These are phyloP conservation scores for Daldinia childiae DNA, from an alignment of 495 filamentous ascomycete species.

Conservation along the genomic window DNA sequence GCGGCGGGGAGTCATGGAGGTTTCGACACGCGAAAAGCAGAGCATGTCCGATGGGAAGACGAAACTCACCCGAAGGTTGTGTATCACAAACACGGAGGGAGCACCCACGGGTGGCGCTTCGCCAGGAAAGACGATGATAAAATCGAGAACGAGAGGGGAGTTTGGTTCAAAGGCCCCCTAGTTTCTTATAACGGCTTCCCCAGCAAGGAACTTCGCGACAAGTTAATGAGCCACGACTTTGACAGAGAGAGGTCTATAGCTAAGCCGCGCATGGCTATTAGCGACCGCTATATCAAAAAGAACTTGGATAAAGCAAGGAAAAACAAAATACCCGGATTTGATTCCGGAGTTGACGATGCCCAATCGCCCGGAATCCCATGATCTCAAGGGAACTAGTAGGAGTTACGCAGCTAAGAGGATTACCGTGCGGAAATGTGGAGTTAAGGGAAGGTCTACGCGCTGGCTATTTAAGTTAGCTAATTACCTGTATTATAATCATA, in stretches of 20 bases:
- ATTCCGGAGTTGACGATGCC: not conserved
- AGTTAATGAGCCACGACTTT: not conserved
- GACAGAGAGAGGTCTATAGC: not conserved
- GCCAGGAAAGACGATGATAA: not conserved
- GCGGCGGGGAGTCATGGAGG: not conserved
- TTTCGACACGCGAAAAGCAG: not conserved
- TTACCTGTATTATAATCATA: no score
- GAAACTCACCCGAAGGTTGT: not conserved
- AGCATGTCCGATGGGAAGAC: not conserved
- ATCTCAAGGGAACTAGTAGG: not conserved
- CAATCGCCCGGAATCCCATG: not conserved
- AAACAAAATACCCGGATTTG: not conserved
- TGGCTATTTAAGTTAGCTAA: no score
- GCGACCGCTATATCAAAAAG: not conserved
- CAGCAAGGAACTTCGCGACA: not conserved
- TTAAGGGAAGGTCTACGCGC: no score
- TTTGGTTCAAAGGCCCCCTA: not conserved
- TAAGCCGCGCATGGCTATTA: not conserved
- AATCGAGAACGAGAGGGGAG: not conserved
- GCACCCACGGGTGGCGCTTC: not conserved
- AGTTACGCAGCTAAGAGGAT: no score
- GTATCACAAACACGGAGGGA: not conserved
- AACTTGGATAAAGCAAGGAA: not conserved
- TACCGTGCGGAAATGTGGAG: no score
- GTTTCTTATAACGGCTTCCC: not conserved